Base-by-base conservation (phyloP, 331 rosid genomes). In the Spiraea crenata region DNA sequence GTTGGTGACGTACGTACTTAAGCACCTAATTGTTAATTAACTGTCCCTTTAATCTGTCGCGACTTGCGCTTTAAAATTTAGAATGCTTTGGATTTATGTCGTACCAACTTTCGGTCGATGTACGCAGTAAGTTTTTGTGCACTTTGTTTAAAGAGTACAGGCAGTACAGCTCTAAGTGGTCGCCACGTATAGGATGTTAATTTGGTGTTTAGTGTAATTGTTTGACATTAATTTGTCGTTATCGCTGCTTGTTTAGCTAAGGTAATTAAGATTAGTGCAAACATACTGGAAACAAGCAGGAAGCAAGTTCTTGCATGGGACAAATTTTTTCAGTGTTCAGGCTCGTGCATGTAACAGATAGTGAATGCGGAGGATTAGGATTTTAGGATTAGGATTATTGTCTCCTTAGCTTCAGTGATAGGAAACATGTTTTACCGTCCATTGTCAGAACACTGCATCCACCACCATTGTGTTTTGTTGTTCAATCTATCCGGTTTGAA, bases 121-220 rank as follows among this genome's bases (percentile, higher is more conserved):
- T 41, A 7, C 50, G 51, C 52, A 56, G 64, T 42, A 39, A 41
- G 52, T 13, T 7, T 5, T n/a, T 4, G n/a, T 11, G 2, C 16
- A 2, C 10, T 25, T 31, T 11, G 2, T 12, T 41, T 15, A 56
- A 25, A 20, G 37, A 7, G 74, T 70, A 70, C 57, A 57, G 48
- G 1, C 14, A 5, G 57, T 70, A 70, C 74, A 57, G 66, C 11
- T 59, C 15, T 37, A 45, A 0, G 15, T 31, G 37, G 9, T 38
- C 12, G 66, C 74, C 74, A 57, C 47, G 74, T 57, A 31, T 12
- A 3, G 25, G 57, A 31, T n/a, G 25, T n/a, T 58, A 41, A 34
- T 19, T 5, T 56, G 50, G 25, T 2, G 39, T 48, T n/a, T 37
- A 57, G 50, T 11, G 47, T 48, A 15, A 16, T 70, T 40, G n/a